Evolutionary conservation across 768 basidiomycete genomes (phyloP), one percentile per base, ranked within the genome.

Genomic region (Trametes cinnabarina): DNA sequence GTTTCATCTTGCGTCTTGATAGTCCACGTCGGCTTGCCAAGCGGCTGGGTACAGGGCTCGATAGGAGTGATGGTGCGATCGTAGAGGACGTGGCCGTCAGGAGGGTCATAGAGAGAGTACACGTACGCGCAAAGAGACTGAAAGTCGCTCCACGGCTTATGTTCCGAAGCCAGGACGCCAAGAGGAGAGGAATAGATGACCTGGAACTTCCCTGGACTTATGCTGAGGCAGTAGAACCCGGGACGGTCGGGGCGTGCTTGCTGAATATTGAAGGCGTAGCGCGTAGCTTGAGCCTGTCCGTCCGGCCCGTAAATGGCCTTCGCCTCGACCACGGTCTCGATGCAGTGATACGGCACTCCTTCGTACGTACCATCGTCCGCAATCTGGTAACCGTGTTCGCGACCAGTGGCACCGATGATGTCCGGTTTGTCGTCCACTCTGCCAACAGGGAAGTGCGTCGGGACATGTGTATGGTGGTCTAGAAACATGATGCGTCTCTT

Each of bases 201-300:
- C 41, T 57, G 55, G 39, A 49, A 57, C 22, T 39, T 14, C 4
- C 50, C 28, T 3, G 47, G 37, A 26, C 25, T 34, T 19, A 44
- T 20, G 14, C 26, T 49, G 20, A 57, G 55, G 15, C 39, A 28
- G 40, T 32, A 57, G 26, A 49, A 32, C 3, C 46, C 39, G 3
- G 55, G 55, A 7, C 47, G 37, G 17, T 57, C 55, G 2, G 55
- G 55, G n/a, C 55, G 55, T 6, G 55, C 55, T 34, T 57, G 39
- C 19, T 49, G 47, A 17, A 42, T 23, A 11, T 40, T 39, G 28
- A 43, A 43, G 11, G 42, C 41, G 17, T 49, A 57, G 7, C 39
- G 25, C 12, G 41, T 32, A 1, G 48, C 47, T 6, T 57, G 47
- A 2, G 47, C 39, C n/a, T 47, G 23, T 0, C 47, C 55, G 32